Base-by-base conservation (phyloP, 371 early-diverging fungal species). In the Ecytonucleospora hepatopenaei region DNA sequence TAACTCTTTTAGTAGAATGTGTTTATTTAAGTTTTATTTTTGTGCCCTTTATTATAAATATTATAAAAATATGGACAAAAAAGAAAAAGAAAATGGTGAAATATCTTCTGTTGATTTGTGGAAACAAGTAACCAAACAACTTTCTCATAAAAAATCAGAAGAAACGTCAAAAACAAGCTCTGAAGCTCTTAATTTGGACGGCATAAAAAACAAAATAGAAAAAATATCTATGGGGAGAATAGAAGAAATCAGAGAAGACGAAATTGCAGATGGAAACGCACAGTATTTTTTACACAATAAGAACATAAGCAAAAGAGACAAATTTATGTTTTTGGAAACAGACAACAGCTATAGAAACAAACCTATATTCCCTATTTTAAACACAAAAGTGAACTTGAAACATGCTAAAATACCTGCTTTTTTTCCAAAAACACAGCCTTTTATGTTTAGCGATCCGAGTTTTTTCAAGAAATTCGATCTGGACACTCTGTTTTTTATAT, bases 401-500 rank as follows among this genome's bases (percentile, higher is more conserved):
- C 1, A 67, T 49, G n/a, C n/a, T 33, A 15, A 67, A 2, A 35
- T 62, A 0, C 75, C 75, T 17, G 46, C 8, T 8, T 69, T 40
- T 51, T 78, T 78, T 59, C 78, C 78, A 19, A 75, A 61, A 53
- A 40, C 34, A 28, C 53, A 62, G 12, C 35, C 59, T 30, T 34
- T 54, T 54, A 51, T 71, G 12, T 71, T 78, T 64, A 61, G 67
- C 31, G 65, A 64, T 61, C 78, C 72, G 17, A 72, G 68, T 55
- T 59, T 78, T 54, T 78, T 71, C 48, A 72, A 92, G 65, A 89
- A 88, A 72, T 86, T 95, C 67, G 92, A 92, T 59, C 83, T 88
- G 69, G 94, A 97, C 76, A 90, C 94, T 26, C 83, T 97, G 48
- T 97, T 97, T 78, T 94, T 88, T 78, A 90, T 93, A 66, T 97